Base-by-base conservation (phyloP, 768 basidiomycete genomes). In the Leccinum pellstonianum region DNA sequence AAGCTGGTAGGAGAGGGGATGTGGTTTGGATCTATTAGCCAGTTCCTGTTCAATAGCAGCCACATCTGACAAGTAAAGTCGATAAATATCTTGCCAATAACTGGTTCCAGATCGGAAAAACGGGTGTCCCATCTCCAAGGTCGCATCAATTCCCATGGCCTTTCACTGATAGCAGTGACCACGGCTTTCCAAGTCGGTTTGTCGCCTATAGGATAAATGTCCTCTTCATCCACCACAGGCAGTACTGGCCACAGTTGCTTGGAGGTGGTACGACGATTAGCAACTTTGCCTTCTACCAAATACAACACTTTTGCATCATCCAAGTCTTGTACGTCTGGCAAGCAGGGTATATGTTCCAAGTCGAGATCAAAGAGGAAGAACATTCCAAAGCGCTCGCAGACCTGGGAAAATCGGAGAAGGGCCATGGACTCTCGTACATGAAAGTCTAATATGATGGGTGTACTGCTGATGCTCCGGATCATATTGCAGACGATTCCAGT, bases 401-500 rank as follows among this genome's bases (percentile, higher is more conserved):
- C 9, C 27, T 29, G 23, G 15, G 49, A 50, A 12, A 50, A 50
- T 17, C 9, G 23, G 5, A 50, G 27, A 9, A 50, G 49, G 5
- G 49, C 49, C 49, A 50, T 29, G 15, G 49, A 50, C 27, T 50
- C 49, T 6, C 49, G 27, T 14, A 50, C 49, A 50, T 50, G 49
- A 50, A 25, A 29, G 15, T 50, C 49, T 27, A 50, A n/a, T 5
- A 50, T 50, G 17, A 50, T 29, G 12, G 49, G 57, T 17, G 63
- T 65, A 10, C 49, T 43, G 46, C 31, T 21, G 1, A 55, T 56
- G 15, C 59, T 38, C 2, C 25, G 49, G 3, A 65, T 43, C 54
- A 65, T 50, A 31, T 53, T 27, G 35, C 56, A 57, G 0, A 65
- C 1, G 2, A 65, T 47, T 3, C 64, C 59, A 2, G 64, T 65